Base-by-base conservation (phyloP, 768 basidiomycete species). In the Lactarius sp. region DNA sequence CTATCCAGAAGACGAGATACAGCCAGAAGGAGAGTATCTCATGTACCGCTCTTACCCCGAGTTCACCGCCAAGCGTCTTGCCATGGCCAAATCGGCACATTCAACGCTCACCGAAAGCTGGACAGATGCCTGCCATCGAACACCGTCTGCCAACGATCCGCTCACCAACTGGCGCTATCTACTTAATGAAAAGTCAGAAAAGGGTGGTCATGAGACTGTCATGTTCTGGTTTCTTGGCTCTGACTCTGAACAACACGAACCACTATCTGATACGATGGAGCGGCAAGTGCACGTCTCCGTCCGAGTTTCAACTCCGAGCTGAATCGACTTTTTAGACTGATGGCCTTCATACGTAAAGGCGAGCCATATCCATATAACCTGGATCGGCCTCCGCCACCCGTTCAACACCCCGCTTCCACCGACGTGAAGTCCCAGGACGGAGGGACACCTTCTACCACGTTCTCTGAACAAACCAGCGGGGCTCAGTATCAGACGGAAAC, bases 1-100 rank as follows among this genome's bases (percentile, higher is more conserved):
- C 51, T 84, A 86, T 72, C 88, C 90, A 36, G 90, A 92, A 76
- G 91, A 93, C 75, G 83, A 84, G 64, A 78, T 91, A 66, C 80
- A 82, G 66, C 73, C 76, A 18, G 81, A 81, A 49, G 86, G 84
- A 59, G 82, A 77, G 69, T 88, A 86, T 73, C 77, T 90, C 62
- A 88, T 90, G 79, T 82, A 88, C 69, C 83, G 86, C 64, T 85
- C 84, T 65, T 90, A 85, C 71, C 85, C 88, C 56, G 82, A 87
- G 62, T 90, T 82, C 71, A 86, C 88, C 20, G 63, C 73, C 50
- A 69, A 70, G 52, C 74, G 76, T 10, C 69, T 75, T n/a, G 69
- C 68, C 27, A 66, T 73, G 68, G 70, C 55, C 44, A 73, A 52
- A 68, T 71, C 22, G 67, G 70, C 63, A 69, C 71, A 33, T 39